Evolutionary conservation across 2,329 filamentous ascomycete species (phyloP), one percentile per base, ranked within the genome.

Genomic region (Botrytis elliptica): DNA sequence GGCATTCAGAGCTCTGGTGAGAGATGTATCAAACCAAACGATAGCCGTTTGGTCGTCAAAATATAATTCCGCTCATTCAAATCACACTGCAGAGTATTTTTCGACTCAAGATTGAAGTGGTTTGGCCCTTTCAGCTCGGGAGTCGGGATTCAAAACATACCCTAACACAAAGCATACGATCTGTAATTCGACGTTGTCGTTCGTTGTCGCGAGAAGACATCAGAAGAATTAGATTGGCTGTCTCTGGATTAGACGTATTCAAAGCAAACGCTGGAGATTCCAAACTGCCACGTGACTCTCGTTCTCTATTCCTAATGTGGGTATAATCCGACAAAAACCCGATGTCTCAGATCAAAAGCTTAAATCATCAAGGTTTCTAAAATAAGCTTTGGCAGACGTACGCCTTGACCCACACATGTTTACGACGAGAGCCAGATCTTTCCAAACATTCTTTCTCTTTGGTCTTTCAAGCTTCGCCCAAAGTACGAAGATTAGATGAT

Each of bases 131-230:
- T 14, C 25, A 25, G 49, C 22, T 12, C 49, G 10, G 10, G 42
- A 44, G 6, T 44, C 42, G 16, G 42, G 25, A 52, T n/a, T 4
- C 22, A 52, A 25, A 14, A 12, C 0, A n/a, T 6, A 3, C 8
- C 10, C 49, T n/a, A 52, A 4, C 10, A n/a, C 22, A 14, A 12
- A n/a, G 4, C 4, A 52, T 0, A 55, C 4, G 5, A 6, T 14
- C 12, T n/a, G 3, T 12, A 55, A n/a, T 7, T n/a, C 12, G 12
- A 52, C 0, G 0, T 10, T 4, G 10, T 49, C 20, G 4, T n/a
- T 6, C 22, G 49, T n/a, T 52, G 10, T 52, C 4, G 4, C 25
- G 6, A 55, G 8, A 29, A 18, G 14, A 0, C 5, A 29, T 55
- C 12, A 16, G n/a, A 29, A 29, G 25, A 55, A 18, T 12, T 4